Evolutionary conservation across 2,329 filamentous ascomycete species (phyloP).

Genomic region (Coleophoma crateriformis): DNA sequence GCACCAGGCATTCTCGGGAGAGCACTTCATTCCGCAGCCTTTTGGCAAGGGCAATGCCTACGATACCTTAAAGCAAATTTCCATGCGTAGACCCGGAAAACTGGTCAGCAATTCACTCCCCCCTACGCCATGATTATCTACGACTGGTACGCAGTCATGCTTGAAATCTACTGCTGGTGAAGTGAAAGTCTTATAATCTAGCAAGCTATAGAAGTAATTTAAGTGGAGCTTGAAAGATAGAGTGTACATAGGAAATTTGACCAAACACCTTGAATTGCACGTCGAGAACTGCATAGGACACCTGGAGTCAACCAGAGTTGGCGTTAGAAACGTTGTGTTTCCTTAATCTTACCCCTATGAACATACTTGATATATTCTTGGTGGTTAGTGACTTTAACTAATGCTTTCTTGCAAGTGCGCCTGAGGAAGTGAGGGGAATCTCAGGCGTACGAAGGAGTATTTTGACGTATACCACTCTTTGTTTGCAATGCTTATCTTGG

Average conservation of each 20-base stretch:
- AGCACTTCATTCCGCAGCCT: not conserved
- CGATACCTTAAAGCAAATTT: not conserved
- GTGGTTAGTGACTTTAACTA: too few species aligned
- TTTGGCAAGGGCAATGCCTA: not conserved
- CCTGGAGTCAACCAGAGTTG: too few species aligned
- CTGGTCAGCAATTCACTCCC: not conserved
- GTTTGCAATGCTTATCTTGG: too few species aligned
- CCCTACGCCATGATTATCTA: constrained; percentile 10
- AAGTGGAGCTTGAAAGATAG: too few species aligned
- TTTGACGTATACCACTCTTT: not conserved
- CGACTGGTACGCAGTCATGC: constrained; percentile 11
- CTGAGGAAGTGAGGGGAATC: too few species aligned
- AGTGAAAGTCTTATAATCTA: not conserved
- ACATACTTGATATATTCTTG: too few species aligned
- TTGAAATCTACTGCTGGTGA: constrained; percentile 1
- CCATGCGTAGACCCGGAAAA: not conserved
- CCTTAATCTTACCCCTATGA: too few species aligned
- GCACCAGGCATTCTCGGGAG: not conserved
- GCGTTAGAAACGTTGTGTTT: too few species aligned
- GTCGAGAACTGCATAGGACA: not conserved
- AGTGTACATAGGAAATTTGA: not conserved
- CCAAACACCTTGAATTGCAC: not conserved
- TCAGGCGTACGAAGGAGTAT: too few species aligned
- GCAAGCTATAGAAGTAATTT: not conserved
- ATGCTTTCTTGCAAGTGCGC: too few species aligned